phyloP scores from a whole-genome alignment of 2,329 filamentous ascomycete genomes.

The Paraphaeosphaeria sporulosa region DNA sequence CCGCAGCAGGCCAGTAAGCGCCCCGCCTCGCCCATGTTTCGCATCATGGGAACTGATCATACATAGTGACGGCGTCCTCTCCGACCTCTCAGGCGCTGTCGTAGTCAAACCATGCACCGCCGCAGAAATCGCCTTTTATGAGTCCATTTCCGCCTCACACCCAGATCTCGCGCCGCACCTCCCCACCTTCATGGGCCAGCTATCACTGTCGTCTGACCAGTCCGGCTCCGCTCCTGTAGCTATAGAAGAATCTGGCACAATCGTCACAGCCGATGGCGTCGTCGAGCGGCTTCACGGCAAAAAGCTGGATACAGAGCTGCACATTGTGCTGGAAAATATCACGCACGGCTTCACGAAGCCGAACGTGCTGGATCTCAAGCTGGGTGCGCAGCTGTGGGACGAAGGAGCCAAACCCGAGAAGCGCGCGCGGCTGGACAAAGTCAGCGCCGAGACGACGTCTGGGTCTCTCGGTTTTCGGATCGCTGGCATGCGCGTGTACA shows the following conservation, averaged over 20 bases:
- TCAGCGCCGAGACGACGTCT: slow-evolving; percentile 66
- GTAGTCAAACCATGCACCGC: slow-evolving; percentile 94
- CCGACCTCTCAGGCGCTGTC: slow-evolving; percentile 80
- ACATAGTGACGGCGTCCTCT: slow-evolving; percentile 84
- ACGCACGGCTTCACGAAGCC: slow-evolving; percentile 81
- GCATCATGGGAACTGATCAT: slow-evolving; percentile 14
- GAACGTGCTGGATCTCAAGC: slow-evolving; percentile 92
- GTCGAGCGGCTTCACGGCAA: slow-evolving; percentile 59
- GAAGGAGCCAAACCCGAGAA: slow-evolving; percentile 69
- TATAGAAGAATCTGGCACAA: slow-evolving; percentile 35
- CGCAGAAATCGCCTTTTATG: slow-evolving; percentile 89
- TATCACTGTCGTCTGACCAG: slow-evolving; percentile 62
- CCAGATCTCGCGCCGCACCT: slow-evolving; percentile 80
- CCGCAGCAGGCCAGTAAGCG: slow-evolving; percentile 85
- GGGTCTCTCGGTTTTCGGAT: slow-evolving; percentile 68
- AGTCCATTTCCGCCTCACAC: slow-evolving; percentile 71
- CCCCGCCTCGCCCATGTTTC: slow-evolving; percentile 13
- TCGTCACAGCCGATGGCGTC: slow-evolving; percentile 34
- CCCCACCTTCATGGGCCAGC: slow-evolving; percentile 82
- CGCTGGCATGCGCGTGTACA: slow-evolving; percentile 70
- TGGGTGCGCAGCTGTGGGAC: slow-evolving; percentile 86
- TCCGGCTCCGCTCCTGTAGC: no score
- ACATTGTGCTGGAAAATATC: slow-evolving; percentile 86
- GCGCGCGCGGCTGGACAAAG: slow-evolving; percentile 65
- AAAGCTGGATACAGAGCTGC: slow-evolving; percentile 77